Base-by-base conservation (phyloP, 306 rosid genomes). In the Fagus crenata region DNA sequence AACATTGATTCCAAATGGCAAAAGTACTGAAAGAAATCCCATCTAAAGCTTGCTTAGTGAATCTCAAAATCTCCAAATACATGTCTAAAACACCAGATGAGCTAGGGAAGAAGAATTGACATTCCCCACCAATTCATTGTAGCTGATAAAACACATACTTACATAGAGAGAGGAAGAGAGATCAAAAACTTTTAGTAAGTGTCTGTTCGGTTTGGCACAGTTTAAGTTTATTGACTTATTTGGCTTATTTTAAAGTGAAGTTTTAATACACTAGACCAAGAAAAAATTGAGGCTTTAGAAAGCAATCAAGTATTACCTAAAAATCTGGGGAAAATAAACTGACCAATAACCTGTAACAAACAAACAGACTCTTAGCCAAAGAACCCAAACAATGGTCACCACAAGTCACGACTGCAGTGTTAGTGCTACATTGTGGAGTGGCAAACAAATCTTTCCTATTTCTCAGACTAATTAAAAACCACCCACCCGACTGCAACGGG, bases 41-140 rank as follows among this genome's bases (percentile, higher is more conserved):
- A 37, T 67, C 71, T 67, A 67, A 67, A 39, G 32, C 33, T 39
- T 67, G 31, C 49, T 67, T 67, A 14, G 1, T 4, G 18, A 31
- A 60, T 60, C 15, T 15, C 11, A 32, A n/a, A 67, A 17, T 7
- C 71, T 67, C 33, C 14, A 4, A 67, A 67, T 67, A n/a, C 71
- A 67, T 17, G 12, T 39, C 71, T 39, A n/a, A 65, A 61, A 65
- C 49, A 37, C 71, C 31, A 39, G 71, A 65, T 65, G 32, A 65
- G 8, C 71, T 17, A 5, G 17, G 40, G 33, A 65, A 37, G 49
- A 39, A 39, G 14, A 65, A 37, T 15, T 17, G n/a, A 65, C 3
- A 6, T 65, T 65, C 14, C 49, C 49, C 13, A 6, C 14, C 49
- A 17, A 36, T 64, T 64, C 49, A 36, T 7, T 5, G 46, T 18